A percentile compares a stretch with the other conserved stretches of the same genome.
These are phyloP conservation scores for Aspergillus udagawae DNA, from an alignment of 2,329 filamentous ascomycete species.

Conservation along the genomic window DNA sequence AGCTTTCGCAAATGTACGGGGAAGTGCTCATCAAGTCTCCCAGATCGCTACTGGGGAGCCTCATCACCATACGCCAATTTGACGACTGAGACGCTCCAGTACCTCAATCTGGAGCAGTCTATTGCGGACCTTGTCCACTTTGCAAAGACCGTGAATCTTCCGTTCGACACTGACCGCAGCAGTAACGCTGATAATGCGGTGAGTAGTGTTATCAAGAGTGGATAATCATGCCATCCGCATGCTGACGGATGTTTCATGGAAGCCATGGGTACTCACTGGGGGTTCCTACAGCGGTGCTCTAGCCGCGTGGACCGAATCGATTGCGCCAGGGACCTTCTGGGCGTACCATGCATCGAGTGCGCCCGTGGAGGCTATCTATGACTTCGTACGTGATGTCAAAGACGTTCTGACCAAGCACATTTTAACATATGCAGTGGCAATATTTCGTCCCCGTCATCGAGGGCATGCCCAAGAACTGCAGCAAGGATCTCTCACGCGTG, in stretches of 20 bases:
- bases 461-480: slow-evolving; percentile 59
- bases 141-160: slow-evolving; percentile 50
- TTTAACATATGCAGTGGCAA: slow-evolving; percentile 40
- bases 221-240: not conserved
- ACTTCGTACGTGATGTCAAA: slow-evolving; percentile 39
- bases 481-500: slow-evolving; percentile 49
- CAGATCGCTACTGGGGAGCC: slow-evolving; percentile 57
- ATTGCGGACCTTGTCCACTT: slow-evolving; percentile 53
- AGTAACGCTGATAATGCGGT: slow-evolving; percentile 50
- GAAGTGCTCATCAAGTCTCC: not conserved
- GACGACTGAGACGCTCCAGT: slow-evolving; percentile 51
- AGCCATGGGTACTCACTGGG: slow-evolving; percentile 54
- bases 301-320: slow-evolving; percentile 52
- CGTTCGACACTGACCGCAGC: slow-evolving; percentile 49
- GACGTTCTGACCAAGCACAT: not conserved
- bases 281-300: slow-evolving; percentile 57
- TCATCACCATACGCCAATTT: slow-evolving; percentile 51
- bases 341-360: slow-evolving; percentile 57
- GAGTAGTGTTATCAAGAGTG: not conserved
- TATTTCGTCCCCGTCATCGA: slow-evolving; percentile 56
- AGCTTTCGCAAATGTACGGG: too few species aligned
- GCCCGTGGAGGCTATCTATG: slow-evolving; percentile 52
- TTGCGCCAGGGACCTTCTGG: slow-evolving; percentile 56
- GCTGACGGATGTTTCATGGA: not conserved
- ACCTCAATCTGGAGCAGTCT: slow-evolving; percentile 52